Base-by-base conservation (phyloP, 495 filamentous ascomycete species). In the Penicillium steckii region DNA sequence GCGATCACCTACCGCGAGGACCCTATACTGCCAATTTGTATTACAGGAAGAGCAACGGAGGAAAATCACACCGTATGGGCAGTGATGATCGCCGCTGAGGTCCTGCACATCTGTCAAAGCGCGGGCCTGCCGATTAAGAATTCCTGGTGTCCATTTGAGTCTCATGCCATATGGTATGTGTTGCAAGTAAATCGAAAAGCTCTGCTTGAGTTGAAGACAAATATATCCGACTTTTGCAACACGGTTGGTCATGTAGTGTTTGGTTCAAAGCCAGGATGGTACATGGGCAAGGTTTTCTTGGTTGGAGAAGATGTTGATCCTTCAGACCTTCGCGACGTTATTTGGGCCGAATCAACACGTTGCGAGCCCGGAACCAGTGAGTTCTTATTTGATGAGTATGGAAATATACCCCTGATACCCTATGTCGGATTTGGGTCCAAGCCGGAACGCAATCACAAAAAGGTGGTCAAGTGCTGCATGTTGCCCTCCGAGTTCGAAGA, bases 11-110 rank as follows among this genome's bases (percentile, higher is more conserved):
- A 72, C 40, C 57, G 69, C 0, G 54, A 59, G 7, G 50, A 66
- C 37, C 55, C 71, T 3, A 71, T 74, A 22, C 45, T 74, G 7
- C 69, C 71, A 12, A 55, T 74, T 22, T 67, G 57, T 22, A 47
- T 53, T 4, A 55, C 55, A 7, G 70, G 69, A 9, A 48, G 62
- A 0, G 23, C 63, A 3, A 65, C 68, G 1, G 69, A 75, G 25
- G 71, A 71, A 41, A 71, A 53, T 18, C 59, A 64, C 26, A 61
- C 61, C 13, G 53, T 65, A 29, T 65, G 59, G 37, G 67, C 61
- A 1, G 22, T 56, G 6, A 54, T 68, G 18, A 45, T 50, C 0
- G 56, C 65, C 10, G 67, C 69, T 3, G 57, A 72, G 22, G 56
- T 72, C 13, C 53, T 58, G 10, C 49, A 66, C 8, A 46, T 72